Base-by-base conservation (phyloP, 202 grass and related monocot species). In the Digitaria exilis region DNA sequence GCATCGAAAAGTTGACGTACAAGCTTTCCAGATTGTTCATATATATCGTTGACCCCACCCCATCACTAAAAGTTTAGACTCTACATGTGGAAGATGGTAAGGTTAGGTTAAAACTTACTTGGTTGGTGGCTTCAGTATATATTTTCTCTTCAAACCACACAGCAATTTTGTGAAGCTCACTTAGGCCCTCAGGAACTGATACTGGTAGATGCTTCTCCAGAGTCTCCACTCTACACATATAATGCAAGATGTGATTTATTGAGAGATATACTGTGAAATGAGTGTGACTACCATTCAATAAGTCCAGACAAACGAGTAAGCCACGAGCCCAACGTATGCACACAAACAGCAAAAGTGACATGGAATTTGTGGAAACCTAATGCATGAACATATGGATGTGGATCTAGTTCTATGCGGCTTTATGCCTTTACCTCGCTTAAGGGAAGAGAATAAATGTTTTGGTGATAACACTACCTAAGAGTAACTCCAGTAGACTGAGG, bases 111-210 rank as follows among this genome's bases (percentile, higher is more conserved):
- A 46, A 24, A 12, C 7, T 39, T 87, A 97, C 94, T 90, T 92
- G 86, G 64, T 8, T 90, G 51, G 84, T 87, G 26, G 94, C 94
- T 56, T 80, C 83, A 62, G 80, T 85, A 65, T 90, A 97, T 14
- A 93, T 93, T 76, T 91, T 89, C 86, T 97, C 94, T 84, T 96
- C 94, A 43, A 93, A 97, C 37, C 81, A 78, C 14, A 88, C 84
- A 13, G 91, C 94, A 61, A 97, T 89, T 55, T 91, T 93, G 10
- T 89, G 63, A 79, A 97, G 94, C 72, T 93, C 89, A 51, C 45
- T 93, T 25, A 97, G 71, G 4, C 87, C 94, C 59, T 97, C 94
- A n/a, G 89, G 94, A 25, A 79, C 87, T 15, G 88, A 85, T 59
- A 97, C 68, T 31, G 89, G 87, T 35, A 90, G 68, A 46, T 93